These are phyloP conservation scores for Deakozyma indianensis DNA, from an alignment of 805 yeast species.

Conservation along the genomic window DNA sequence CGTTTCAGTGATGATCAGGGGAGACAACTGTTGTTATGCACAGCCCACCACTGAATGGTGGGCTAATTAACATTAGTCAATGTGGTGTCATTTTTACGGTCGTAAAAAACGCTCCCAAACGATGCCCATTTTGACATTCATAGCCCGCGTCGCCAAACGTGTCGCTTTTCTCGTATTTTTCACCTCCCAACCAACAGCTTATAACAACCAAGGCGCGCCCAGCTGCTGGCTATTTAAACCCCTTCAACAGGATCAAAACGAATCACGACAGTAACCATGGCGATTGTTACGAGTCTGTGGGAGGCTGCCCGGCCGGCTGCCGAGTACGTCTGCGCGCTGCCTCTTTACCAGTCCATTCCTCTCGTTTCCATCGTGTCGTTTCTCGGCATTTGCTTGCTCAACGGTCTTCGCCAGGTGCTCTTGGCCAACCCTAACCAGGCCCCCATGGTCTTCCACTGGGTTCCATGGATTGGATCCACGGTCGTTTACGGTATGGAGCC, in stretches of 20 bases:
- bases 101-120: too few species aligned
- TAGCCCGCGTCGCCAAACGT: not conserved
- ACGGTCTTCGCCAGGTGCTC: constrained; percentile 21
- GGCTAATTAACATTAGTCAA: too few species aligned
- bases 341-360: constrained; percentile 14
- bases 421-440: constrained; percentile 45
- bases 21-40: too few species aligned
- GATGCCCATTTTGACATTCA: too few species aligned
- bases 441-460: constrained; percentile 81
- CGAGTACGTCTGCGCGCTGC: constrained; percentile 5
- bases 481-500: constrained; percentile 85
- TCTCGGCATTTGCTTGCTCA: constrained; percentile 13
- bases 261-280: too few species aligned
- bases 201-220: too few species aligned
- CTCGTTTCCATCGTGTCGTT: constrained; percentile 8
- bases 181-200: too few species aligned
- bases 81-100: too few species aligned
- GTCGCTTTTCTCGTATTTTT: not conserved
- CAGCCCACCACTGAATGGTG: too few species aligned
- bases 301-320: not conserved
- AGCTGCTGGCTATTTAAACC: too few species aligned
- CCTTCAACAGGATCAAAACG: too few species aligned
- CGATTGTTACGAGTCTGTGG: not conserved
- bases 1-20: too few species aligned
- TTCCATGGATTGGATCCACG: constrained; percentile 95